A percentile compares a stretch with the other conserved stretches of the same genome.
Evolutionary conservation across 352 stramenopile genomes (phyloP).

Genomic region (Globisporangium carolinianum): DNA sequence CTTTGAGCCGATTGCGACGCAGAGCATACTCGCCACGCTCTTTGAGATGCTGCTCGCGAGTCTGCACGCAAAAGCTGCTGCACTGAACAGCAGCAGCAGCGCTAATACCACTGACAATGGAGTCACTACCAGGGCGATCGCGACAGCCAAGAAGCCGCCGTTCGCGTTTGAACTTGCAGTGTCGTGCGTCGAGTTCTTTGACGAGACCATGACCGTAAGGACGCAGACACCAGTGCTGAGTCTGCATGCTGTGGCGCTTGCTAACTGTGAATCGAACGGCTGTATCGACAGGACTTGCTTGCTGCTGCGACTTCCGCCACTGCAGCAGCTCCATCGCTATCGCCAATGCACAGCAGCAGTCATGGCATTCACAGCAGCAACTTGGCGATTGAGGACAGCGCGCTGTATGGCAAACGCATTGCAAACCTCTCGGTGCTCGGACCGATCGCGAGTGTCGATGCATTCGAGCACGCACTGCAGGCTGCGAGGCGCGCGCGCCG

Average conservation of each 20-base stretch:
- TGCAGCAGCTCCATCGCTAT: not conserved
- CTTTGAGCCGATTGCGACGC: conserved; percentile 21
- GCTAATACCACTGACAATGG: not conserved
- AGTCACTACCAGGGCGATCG: not conserved
- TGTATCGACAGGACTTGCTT: too few relatives aligned
- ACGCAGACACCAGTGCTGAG: too few relatives aligned
- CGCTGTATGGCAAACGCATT: conserved; percentile 15
- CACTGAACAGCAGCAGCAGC: conserved; percentile 6
- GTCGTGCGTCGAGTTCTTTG: conserved; percentile 47
- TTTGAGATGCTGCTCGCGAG: conserved; percentile 27
- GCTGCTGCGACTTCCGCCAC: too few relatives aligned
- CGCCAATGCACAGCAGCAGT: too few relatives aligned
- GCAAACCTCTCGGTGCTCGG: conserved; percentile 24
- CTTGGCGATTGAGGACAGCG: conserved; percentile 11
- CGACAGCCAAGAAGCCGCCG: conserved; percentile 3
- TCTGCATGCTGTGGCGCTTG: too few relatives aligned
- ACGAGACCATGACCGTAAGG: conserved; percentile 40
- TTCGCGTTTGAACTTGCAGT: conserved; percentile 28
- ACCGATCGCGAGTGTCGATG: conserved; percentile 15
- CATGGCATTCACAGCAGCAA: not conserved
- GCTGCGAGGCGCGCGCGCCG: conserved; percentile 18
- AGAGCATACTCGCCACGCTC: conserved; percentile 22
- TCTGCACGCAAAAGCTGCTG: conserved; percentile 21
- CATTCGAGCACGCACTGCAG: conserved; percentile 25
- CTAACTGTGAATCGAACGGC: too few relatives aligned